A percentile compares a stretch with the other conserved stretches of the same genome.
Evolutionary conservation across 2,329 filamentous ascomycete genomes (phyloP).

Genomic region (Torrubiella hemipterigena): DNA sequence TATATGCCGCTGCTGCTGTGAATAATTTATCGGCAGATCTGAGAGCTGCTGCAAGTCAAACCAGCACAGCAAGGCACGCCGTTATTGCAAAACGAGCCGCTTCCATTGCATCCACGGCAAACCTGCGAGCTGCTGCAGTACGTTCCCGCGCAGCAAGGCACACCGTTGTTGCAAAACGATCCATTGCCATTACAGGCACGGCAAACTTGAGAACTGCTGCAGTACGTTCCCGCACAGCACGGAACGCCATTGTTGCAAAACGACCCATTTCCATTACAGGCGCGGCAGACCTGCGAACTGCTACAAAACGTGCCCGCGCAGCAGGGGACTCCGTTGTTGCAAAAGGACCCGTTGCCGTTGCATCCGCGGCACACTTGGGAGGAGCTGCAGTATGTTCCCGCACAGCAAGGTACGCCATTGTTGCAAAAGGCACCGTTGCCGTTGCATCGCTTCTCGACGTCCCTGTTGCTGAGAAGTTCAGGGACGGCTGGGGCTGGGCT

Average conservation of each 20-base stretch:
- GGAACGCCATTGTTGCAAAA: conserved; percentile 4
- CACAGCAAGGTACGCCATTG: conserved; percentile 2
- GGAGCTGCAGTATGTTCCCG: background rate
- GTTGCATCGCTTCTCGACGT: conserved; percentile 2
- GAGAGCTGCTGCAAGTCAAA: background rate
- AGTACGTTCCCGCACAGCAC: conserved; percentile 1
- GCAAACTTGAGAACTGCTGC: background rate
- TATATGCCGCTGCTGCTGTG: too few species aligned
- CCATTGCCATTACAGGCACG: too few species aligned
- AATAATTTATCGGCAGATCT: too few species aligned
- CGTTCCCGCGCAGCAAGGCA: conserved; percentile 2
- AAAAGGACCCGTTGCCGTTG: too few species aligned
- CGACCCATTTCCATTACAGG: too few species aligned
- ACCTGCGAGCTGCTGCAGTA: background rate
- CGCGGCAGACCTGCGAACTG: background rate
- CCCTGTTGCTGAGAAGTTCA: background rate
- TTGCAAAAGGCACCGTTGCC: conserved; percentile 3
- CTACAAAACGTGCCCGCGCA: conserved; percentile 1
- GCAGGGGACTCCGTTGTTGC: conserved; percentile 4
- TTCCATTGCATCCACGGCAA: too few species aligned
- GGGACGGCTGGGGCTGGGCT: background rate
- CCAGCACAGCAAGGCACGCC: conserved; percentile 3
- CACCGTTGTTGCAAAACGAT: conserved; percentile 3
- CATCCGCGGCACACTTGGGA: background rate
- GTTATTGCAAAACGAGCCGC: too few species aligned